Conservation (phyloP, 2,329 filamentous ascomycete genomes). For the Thelonectria olida region DNA sequence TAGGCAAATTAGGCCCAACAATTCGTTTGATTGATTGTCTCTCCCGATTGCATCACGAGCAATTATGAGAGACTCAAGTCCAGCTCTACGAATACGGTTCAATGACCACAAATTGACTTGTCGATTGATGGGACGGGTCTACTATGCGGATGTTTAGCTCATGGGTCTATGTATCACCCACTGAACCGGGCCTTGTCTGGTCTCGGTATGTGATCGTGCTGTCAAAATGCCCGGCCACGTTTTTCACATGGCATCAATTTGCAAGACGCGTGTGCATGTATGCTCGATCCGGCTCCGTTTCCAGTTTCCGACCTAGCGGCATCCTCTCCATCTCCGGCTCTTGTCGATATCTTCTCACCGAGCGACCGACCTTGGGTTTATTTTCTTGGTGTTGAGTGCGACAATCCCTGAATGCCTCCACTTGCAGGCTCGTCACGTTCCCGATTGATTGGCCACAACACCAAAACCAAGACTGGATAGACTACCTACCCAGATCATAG, state of each 20-base stretch:
- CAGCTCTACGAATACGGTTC: too few relatives aligned
- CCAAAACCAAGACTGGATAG: slow-evolving; percentile 2
- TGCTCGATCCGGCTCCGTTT: not conserved
- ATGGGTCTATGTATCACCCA: not conserved
- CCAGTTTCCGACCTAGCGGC: slow-evolving; percentile 5
- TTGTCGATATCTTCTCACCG: slow-evolving; percentile 29
- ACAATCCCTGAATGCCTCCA: slow-evolving; percentile 5
- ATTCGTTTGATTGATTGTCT: too few relatives aligned
- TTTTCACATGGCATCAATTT: not conserved
- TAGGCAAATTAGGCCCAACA: slow-evolving; percentile 7
- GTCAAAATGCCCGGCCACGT: slow-evolving; percentile 1
- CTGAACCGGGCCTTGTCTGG: too few relatives aligned
- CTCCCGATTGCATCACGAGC: too few relatives aligned
- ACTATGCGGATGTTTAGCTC: not conserved
- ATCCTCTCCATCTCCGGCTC: slow-evolving; percentile 15
- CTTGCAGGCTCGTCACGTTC: slow-evolving; percentile 38
- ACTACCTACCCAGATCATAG: too few relatives aligned
- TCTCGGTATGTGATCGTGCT: not conserved
- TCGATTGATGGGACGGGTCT: not conserved
- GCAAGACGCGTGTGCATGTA: not conserved
- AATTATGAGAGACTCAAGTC: too few relatives aligned
- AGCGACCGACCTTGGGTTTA: too few relatives aligned
- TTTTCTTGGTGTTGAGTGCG: not conserved
- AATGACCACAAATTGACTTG: not conserved
- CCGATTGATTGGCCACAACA: slow-evolving; percentile 42